phyloP scores from a whole-genome alignment of 2,329 filamentous ascomycete genomes.

The Colletotrichum paranaense region DNA sequence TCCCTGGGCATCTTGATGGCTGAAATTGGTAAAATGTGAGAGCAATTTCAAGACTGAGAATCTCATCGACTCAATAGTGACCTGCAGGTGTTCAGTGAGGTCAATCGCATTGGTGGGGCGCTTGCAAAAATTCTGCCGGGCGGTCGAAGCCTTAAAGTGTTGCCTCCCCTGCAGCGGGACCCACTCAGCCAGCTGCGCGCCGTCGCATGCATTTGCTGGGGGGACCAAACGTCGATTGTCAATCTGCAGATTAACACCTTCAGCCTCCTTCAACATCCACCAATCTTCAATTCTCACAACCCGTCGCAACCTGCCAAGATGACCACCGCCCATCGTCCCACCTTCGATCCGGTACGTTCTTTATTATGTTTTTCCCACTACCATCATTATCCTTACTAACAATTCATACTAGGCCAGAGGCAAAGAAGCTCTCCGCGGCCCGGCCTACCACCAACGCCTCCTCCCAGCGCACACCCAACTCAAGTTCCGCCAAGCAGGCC shows the following conservation, averaged over 20 bases:
- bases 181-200: conserved; percentile 12
- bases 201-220: conserved; percentile 13
- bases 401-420: conserved; percentile 75
- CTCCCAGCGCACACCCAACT: conserved; percentile 93
- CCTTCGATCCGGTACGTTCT: conserved; percentile 86
- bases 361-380: background rate
- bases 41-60: conserved; percentile 16
- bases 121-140: conserved; percentile 60
- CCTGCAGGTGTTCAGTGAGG: conserved; percentile 34
- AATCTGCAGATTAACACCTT: background rate
- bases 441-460: conserved; percentile 95
- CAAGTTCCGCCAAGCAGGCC: conserved; percentile 87
- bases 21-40: conserved; percentile 36
- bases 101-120: conserved; percentile 37
- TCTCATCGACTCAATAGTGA: conserved; percentile 11
- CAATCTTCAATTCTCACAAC: background rate
- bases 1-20: conserved; percentile 83
- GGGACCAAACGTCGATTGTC: background rate
- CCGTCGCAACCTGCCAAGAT: conserved; percentile 49
- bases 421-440: conserved; percentile 93
- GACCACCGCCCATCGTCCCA: conserved; percentile 84
- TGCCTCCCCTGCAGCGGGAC: conserved; percentile 17
- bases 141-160: conserved; percentile 49
- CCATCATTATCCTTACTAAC: conserved; percentile 39
- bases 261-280: conserved; percentile 1